These are phyloP conservation scores for Rosa lucieae DNA, from an alignment of 306 rosid species.

Conservation along the genomic window DNA sequence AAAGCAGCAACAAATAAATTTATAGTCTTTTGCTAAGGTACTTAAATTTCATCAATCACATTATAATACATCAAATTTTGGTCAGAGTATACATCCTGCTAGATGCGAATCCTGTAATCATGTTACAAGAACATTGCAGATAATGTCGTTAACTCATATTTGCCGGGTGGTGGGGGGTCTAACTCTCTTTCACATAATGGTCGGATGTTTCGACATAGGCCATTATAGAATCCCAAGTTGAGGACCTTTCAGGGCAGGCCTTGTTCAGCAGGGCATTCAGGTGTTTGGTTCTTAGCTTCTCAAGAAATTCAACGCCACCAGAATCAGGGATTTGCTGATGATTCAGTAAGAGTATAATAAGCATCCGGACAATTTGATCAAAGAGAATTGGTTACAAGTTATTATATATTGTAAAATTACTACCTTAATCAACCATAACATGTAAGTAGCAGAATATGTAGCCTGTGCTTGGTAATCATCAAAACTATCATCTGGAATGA, in stretches of 20 bases:
- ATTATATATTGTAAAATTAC: conserved; percentile 1
- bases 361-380: conserved; percentile 12
- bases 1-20: not conserved
- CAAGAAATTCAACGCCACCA: conserved; percentile 31
- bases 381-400: not conserved
- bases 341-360: conserved; percentile 27
- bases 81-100: too few species aligned
- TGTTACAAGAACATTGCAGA: not conserved
- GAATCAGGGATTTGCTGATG: conserved; percentile 61
- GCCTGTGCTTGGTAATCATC: conserved; percentile 79
- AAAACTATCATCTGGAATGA: conserved; percentile 46
- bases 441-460: conserved; percentile 47
- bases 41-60: not conserved
- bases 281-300: conserved; percentile 50
- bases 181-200: not conserved
- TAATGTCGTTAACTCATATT: not conserved
- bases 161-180: not conserved
- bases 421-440: conserved; percentile 72
- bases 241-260: conserved; percentile 58
- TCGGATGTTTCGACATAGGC: not conserved
- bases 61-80: not conserved
- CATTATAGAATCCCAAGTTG: conserved; percentile 48
- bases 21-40: not conserved
- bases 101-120: not conserved
- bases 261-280: conserved; percentile 49